Evolutionary conservation across 129 eudicot genomes (phyloP).

Genomic region (Heracleum sosnowskyi): DNA sequence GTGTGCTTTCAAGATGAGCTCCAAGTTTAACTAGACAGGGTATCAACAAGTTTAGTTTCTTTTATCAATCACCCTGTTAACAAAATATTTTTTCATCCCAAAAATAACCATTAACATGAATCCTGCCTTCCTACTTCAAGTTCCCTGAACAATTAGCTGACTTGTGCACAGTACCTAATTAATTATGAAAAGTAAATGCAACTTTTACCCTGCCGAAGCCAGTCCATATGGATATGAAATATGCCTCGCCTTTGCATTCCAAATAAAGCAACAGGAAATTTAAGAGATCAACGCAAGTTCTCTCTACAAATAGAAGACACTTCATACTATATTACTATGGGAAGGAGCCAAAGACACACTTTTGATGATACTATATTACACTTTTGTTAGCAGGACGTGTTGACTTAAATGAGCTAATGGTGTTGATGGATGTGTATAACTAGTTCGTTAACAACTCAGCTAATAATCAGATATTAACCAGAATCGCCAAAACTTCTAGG

Average conservation of each 20-base stretch:
- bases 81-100: neutral
- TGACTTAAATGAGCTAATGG: neutral
- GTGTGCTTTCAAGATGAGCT: neutral
- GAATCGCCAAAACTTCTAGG: neutral
- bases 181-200: neutral
- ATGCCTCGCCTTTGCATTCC: neutral
- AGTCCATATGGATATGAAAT: neutral
- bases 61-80: neutral
- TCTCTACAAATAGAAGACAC: neutral
- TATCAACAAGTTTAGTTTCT: neutral
- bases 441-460: neutral
- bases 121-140: neutral
- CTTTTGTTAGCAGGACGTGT: too few species aligned
- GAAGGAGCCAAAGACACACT: neutral
- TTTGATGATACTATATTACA: too few species aligned
- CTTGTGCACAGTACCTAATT: neutral
- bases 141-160: neutral
- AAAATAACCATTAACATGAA: neutral
- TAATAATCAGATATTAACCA: neutral
- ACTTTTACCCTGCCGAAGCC: neutral
- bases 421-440: neutral
- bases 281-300: neutral
- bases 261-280: neutral
- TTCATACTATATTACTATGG: neutral
- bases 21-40: neutral